These are phyloP conservation scores for Colletotrichum musicola DNA, from an alignment of 2,329 filamentous ascomycete genomes.

Conservation along the genomic window DNA sequence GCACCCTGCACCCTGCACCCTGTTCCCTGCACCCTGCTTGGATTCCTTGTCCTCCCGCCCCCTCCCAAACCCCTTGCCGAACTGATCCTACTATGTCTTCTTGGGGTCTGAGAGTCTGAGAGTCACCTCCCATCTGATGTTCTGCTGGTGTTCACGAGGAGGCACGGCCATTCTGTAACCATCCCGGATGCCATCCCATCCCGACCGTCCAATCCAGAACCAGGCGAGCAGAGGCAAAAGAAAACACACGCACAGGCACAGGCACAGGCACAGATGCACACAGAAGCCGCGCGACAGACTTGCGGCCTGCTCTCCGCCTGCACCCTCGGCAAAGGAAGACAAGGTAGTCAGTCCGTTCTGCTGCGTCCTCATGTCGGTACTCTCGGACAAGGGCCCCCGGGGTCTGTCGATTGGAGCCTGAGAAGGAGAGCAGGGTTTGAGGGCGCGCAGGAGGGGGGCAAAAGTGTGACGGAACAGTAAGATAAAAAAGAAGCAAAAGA, in stretches of 20 bases:
- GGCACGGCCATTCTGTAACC: background rate
- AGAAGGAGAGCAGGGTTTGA: background rate
- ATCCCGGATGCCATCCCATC: background rate
- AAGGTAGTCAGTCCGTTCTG: conserved; percentile 3
- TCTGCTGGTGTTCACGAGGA: background rate
- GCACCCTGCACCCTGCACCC: background rate
- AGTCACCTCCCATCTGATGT: no score
- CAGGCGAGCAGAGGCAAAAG: background rate
- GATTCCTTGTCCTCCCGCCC: conserved; percentile 4
- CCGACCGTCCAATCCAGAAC: background rate
- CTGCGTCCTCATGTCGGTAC: conserved; percentile 9
- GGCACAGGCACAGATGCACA: conserved; percentile 3
- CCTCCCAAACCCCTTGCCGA: background rate
- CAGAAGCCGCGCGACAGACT: conserved; percentile 14
- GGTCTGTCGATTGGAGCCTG: background rate
- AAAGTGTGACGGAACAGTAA: background rate
- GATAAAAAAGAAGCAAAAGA: conserved; percentile 11
- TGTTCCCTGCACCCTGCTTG: background rate
- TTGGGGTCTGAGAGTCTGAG: no score
- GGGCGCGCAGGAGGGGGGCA: background rate
- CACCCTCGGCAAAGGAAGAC: conserved; percentile 16
- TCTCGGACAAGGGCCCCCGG: conserved; percentile 14
- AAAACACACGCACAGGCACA: conserved; percentile 4
- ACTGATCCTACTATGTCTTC: background rate
- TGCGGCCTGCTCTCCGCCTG: background rate